These are phyloP conservation scores for Corchorus olitorius DNA, from an alignment of 345 rosid species.

Conservation along the genomic window DNA sequence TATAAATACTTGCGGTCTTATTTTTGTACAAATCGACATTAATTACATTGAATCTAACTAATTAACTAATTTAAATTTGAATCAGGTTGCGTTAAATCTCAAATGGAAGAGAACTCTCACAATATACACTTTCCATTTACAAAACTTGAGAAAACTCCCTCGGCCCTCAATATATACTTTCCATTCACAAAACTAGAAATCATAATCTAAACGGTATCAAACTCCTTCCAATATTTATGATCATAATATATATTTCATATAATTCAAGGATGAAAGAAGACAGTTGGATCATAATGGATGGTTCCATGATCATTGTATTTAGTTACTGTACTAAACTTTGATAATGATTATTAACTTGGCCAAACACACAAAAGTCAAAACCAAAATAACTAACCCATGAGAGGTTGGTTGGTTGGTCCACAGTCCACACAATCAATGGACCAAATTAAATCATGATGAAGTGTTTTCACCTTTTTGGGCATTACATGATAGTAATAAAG, in stretches of 20 bases:
- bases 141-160: too few species aligned
- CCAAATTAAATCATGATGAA: conserved; percentile 33
- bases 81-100: too few species aligned
- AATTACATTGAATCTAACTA: too few species aligned
- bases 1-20: not conserved
- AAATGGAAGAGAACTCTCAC: too few species aligned
- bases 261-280: not conserved
- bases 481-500: conserved; percentile 11
- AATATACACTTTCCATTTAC: too few species aligned
- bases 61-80: too few species aligned
- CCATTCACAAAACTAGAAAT: too few species aligned
- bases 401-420: conserved; percentile 30
- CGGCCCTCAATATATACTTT: too few species aligned
- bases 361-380: conserved; percentile 32
- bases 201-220: too few species aligned
- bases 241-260: too few species aligned
- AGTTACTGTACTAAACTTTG: not conserved
- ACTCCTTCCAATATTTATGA: too few species aligned
- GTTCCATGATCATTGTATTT: not conserved
- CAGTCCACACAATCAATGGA: conserved; percentile 43
- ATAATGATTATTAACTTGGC: conserved; percentile 16
- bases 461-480: conserved; percentile 31
- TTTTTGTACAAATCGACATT: too few species aligned
- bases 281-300: not conserved
- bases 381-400: conserved; percentile 30